These are phyloP conservation scores for Hansenula lynferdii DNA, from an alignment of 1,139 yeast species.

Conservation along the genomic window DNA sequence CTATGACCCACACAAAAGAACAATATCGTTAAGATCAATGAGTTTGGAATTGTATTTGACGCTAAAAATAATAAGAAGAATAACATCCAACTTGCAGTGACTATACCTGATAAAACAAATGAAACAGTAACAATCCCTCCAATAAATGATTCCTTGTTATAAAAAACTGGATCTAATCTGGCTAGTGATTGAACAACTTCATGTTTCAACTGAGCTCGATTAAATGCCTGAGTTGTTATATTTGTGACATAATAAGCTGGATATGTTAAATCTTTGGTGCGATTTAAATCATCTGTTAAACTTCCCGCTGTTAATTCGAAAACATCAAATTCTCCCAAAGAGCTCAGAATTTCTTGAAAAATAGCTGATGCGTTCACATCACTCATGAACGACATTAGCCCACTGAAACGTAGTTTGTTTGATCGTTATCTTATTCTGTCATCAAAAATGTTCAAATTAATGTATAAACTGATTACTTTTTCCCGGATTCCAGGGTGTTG, in stretches of 20 bases:
- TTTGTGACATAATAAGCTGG: conserved; percentile 21
- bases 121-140: conserved; percentile 26
- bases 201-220: conserved; percentile 2
- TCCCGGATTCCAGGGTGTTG: too few species aligned
- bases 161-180: conserved; percentile 3
- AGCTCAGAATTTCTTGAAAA: conserved; percentile 5
- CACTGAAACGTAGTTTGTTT: too few species aligned
- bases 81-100: conserved; percentile 50
- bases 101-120: conserved; percentile 26
- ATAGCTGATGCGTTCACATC: background rate
- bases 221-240: conserved; percentile 4
- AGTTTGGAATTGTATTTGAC: conserved; percentile 44
- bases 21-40: conserved; percentile 42
- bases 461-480: too few species aligned
- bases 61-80: conserved; percentile 40
- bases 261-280: conserved; percentile 5
- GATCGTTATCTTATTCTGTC: too few species aligned
- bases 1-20: conserved; percentile 41
- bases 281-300: conserved; percentile 2
- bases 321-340: conserved; percentile 10
- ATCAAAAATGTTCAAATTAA: too few species aligned
- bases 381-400: background rate
- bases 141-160: conserved; percentile 22
- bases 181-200: background rate
- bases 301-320: conserved; percentile 19